Conservation (phyloP, 2,329 filamentous ascomycete genomes). For the Diaporthe longicolla region DNA sequence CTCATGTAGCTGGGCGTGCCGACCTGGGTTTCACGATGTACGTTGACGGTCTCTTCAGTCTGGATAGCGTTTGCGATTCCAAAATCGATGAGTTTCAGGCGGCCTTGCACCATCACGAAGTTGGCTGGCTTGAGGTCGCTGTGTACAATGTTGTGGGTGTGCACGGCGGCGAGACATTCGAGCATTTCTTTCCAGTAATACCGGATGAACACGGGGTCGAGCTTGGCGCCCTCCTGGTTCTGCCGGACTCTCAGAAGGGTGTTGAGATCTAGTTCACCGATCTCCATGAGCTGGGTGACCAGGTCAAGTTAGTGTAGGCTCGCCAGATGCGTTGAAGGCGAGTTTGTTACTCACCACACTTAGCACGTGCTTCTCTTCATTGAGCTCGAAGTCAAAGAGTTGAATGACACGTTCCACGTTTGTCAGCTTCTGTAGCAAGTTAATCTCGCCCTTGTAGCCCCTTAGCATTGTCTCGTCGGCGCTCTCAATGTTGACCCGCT, state of each 20-base stretch:
- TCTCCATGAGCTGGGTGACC: slow-evolving; percentile 86
- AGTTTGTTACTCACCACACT: slow-evolving; percentile 75
- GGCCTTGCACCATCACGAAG: slow-evolving; percentile 91
- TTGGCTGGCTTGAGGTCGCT: slow-evolving; percentile 98
- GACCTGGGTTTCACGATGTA: slow-evolving; percentile 94
- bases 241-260: slow-evolving; percentile 83
- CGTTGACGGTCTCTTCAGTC: slow-evolving; percentile 95
- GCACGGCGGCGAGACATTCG: slow-evolving; percentile 91
- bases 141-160: slow-evolving; percentile 92
- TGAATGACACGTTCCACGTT: slow-evolving; percentile 92
- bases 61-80: slow-evolving; percentile 98
- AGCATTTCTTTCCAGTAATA: slow-evolving; percentile 99
- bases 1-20: slow-evolving; percentile 99
- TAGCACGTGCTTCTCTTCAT: slow-evolving; percentile 89
- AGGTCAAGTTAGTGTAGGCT: slow-evolving; percentile 1
- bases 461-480: slow-evolving; percentile 86
- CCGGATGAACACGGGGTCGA: slow-evolving; percentile 93
- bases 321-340: slow-evolving; percentile 5
- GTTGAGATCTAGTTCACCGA: slow-evolving; percentile 94
- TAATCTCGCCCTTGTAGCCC: slow-evolving; percentile 96
- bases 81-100: slow-evolving; percentile 97
- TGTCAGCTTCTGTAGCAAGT: slow-evolving; percentile 84
- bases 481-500: slow-evolving; percentile 91
- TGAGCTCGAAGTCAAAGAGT: slow-evolving; percentile 93
- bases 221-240: slow-evolving; percentile 78